Conservation (phyloP, 176 grass and related monocot species). For the Ananas comosus region DNA sequence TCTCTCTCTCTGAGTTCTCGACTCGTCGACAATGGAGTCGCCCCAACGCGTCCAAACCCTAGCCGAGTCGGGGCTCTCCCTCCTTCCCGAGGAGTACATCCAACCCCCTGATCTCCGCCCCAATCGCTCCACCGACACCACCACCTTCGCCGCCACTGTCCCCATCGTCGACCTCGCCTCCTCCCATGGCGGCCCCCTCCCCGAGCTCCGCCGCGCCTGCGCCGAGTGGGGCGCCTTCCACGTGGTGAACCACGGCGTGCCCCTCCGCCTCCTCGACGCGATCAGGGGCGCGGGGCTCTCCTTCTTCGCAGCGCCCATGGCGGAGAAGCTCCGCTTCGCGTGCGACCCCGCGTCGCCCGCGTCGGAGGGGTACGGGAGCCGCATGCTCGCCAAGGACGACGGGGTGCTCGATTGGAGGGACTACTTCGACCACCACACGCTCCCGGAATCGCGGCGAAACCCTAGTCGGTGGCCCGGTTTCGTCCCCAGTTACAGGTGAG, state of each 20-base stretch:
- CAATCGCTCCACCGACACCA: neutral
- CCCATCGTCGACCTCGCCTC: slow-evolving; percentile 51
- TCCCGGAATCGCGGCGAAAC: slow-evolving; percentile 66
- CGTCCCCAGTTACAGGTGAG: slow-evolving; percentile 65
- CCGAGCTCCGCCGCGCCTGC: slow-evolving; percentile 35
- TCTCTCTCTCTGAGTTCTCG: neutral
- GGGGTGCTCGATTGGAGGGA: slow-evolving; percentile 90
- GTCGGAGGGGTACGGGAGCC: slow-evolving; percentile 71
- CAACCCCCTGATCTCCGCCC: slow-evolving; percentile 46
- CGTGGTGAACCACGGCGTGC: slow-evolving; percentile 48
- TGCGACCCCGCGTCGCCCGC: slow-evolving; percentile 58
- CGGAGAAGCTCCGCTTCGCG: slow-evolving; percentile 50
- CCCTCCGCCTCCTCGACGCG: slow-evolving; percentile 33
- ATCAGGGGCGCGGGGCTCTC: slow-evolving; percentile 34
- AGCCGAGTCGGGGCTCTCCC: slow-evolving; percentile 35
- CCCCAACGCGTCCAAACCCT: slow-evolving; percentile 51
- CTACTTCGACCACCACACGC: slow-evolving; percentile 89
- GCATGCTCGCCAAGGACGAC: slow-evolving; percentile 82
- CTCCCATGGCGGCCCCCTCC: neutral
- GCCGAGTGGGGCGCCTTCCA: slow-evolving; percentile 73
- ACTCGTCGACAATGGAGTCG: slow-evolving; percentile 36
- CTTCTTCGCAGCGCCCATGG: slow-evolving; percentile 65
- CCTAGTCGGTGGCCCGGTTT: slow-evolving; percentile 71
- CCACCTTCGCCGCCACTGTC: slow-evolving; percentile 14
- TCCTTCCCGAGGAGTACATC: slow-evolving; percentile 52